Base-by-base conservation (phyloP, 768 basidiomycete species). In the Trametes punicea region DNA sequence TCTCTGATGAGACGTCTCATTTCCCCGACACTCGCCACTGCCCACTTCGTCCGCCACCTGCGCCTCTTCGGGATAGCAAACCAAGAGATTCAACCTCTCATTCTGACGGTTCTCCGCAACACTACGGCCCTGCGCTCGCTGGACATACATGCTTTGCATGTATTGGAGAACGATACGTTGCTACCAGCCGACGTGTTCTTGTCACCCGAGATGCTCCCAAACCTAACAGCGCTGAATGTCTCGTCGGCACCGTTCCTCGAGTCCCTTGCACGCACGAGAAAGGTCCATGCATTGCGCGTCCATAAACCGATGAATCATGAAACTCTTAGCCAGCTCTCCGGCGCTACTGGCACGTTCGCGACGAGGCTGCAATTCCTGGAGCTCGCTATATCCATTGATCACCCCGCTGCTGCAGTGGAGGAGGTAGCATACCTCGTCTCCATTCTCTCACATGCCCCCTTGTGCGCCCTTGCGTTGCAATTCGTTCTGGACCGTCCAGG, bases 221-320 rank as follows among this genome's bases (percentile, higher is more conserved):
- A 51, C 27, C 58, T 68, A 5, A 33, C 52, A 5, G 65, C 67
- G n/a, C 46, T 68, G n/a, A 65, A 64, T 31, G 50, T 59, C 11
- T 29, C 52, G 20, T 55, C 61, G 11, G 46, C 41, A 2, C 44
- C 42, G 15, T 51, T 58, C 26, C 33, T 44, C 15, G 30, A 21
- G 6, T 31, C 31, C 6, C 38, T 45, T 25, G 30, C 30, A 7
- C 34, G 30, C 42, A 59, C 36, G 11, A 52, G 46, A 33, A 50
- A 18, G 11, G 20, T 55, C 23, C 23, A 30, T 23, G 51, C 46
- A 31, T 4, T 52, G 30, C 54, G 56, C 10, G 44, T 57, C 18
- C 55, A 58, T 20, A 45, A 55, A 9, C 42, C 53, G 40, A 33
- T 60, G 25, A 53, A 55, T 11, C 34, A 26, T 13, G 21, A 18